A percentile compares a stretch with the other conserved stretches of the same genome.
Conservation (phyloP, 2,329 filamentous ascomycete species). For the Apiospora saccharicola region DNA sequence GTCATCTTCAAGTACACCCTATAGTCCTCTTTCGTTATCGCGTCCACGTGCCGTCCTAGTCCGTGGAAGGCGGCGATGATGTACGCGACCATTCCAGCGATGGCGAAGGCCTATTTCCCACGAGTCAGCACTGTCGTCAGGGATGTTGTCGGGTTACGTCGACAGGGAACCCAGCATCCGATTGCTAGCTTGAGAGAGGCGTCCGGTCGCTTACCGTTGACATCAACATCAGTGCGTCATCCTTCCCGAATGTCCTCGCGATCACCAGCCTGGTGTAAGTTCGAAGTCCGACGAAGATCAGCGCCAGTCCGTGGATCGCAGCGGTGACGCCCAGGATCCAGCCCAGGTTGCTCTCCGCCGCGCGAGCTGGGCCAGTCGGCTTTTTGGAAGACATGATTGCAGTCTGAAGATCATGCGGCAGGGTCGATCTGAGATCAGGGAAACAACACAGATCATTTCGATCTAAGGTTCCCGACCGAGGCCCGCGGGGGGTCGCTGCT, state of each 20-base stretch:
- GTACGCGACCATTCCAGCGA: conserved; percentile 2
- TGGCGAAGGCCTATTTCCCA: neutral
- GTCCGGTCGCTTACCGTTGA: conserved; percentile 19
- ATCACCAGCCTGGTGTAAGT: conserved; percentile 18
- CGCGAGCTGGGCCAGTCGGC: conserved; percentile 17
- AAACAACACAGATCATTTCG: neutral
- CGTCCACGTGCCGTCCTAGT: neutral
- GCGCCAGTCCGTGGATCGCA: conserved; percentile 19
- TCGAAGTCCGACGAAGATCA: conserved; percentile 9
- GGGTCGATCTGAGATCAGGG: neutral
- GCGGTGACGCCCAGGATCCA: conserved; percentile 21
- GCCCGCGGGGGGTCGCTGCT: neutral
- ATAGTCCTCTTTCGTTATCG: conserved; percentile 29
- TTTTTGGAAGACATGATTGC: neutral
- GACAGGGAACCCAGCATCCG: conserved; percentile 32
- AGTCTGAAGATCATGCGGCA: neutral
- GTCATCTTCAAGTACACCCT: conserved; percentile 48
- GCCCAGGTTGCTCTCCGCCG: conserved; percentile 22
- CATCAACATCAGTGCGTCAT: conserved; percentile 23
- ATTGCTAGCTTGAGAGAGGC: conserved; percentile 20
- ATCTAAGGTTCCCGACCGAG: neutral
- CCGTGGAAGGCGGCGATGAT: conserved; percentile 11
- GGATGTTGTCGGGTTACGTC: conserved; percentile 24
- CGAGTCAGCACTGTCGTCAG: neutral
- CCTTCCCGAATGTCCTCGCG: conserved; percentile 17